These are phyloP conservation scores for Aspergillus nomiae DNA, from an alignment of 2,329 filamentous ascomycete genomes.

Conservation along the genomic window DNA sequence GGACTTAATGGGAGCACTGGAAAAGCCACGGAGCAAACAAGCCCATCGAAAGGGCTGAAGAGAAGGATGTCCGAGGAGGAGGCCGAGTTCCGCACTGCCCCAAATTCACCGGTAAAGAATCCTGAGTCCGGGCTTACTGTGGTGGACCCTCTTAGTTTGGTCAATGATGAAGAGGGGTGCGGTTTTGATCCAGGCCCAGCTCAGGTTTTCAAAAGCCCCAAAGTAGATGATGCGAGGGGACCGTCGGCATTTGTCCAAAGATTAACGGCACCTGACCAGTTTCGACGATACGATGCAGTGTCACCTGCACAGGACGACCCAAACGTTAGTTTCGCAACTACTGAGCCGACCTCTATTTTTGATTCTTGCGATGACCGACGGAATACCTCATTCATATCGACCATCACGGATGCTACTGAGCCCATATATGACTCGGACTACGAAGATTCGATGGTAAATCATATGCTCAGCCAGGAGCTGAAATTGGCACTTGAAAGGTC, in stretches of 20 bases:
- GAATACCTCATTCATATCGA: slow-evolving; percentile 28
- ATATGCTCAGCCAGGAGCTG: slow-evolving; percentile 23
- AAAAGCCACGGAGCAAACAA: neutral
- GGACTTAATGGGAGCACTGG: neutral
- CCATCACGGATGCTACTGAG: slow-evolving; percentile 31
- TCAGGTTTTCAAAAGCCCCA: slow-evolving; percentile 12
- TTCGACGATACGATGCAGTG: slow-evolving; percentile 21
- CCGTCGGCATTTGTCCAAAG: slow-evolving; percentile 21
- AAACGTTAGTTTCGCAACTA: slow-evolving; percentile 29
- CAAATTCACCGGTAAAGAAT: slow-evolving; percentile 30
- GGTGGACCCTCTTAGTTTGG: neutral
- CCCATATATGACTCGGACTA: slow-evolving; percentile 26
- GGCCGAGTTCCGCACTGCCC: slow-evolving; percentile 33
- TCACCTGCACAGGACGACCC: slow-evolving; percentile 9
- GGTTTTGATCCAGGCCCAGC: neutral
- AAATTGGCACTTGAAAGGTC: slow-evolving; percentile 12
- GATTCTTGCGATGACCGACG: slow-evolving; percentile 14
- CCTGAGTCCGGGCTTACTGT: neutral
- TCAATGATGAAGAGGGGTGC: neutral
- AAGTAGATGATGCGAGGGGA: neutral
- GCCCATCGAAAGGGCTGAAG: slow-evolving; percentile 5
- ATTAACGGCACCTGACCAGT: slow-evolving; percentile 19
- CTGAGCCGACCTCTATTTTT: slow-evolving; percentile 19
- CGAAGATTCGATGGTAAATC: slow-evolving; percentile 28
- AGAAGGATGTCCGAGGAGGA: slow-evolving; percentile 25